Evolutionary conservation across 345 rosid genomes (phyloP).

Genomic region (Chamaenerion angustifolium): DNA sequence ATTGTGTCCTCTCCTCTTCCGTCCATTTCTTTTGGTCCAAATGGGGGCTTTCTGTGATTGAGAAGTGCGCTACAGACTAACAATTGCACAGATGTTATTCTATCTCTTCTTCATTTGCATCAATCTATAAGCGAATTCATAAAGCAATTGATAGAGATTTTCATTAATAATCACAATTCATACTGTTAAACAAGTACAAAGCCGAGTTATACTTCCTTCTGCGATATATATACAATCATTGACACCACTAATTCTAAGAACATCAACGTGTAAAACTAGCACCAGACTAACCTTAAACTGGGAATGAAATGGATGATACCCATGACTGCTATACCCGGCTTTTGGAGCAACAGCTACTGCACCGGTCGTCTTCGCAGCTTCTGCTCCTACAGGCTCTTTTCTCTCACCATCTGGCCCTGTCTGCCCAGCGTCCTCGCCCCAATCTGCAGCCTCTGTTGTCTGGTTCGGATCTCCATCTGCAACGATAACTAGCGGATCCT

Average conservation of each 20-base stretch:
- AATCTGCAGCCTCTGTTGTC: constrained; percentile 47
- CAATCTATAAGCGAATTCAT: too few species aligned
- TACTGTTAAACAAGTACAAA: too few species aligned
- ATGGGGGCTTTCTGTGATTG: too few species aligned
- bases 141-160: too few species aligned
- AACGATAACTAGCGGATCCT: constrained; percentile 62
- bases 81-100: too few species aligned
- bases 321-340: constrained; percentile 72
- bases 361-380: constrained; percentile 13
- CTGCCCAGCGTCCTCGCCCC: constrained; percentile 56
- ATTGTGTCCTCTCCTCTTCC: too few species aligned
- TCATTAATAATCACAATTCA: too few species aligned
- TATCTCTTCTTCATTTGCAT: too few species aligned
- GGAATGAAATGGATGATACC: constrained; percentile 91
- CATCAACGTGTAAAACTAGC: constrained; percentile 2
- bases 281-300: constrained; percentile 96
- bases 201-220: too few species aligned
- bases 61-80: too few species aligned
- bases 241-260: not conserved
- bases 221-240: too few species aligned
- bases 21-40: too few species aligned
- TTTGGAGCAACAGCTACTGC: constrained; percentile 23
- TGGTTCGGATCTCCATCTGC: constrained; percentile 46
- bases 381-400: constrained; percentile 22
- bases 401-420: constrained; percentile 31